phyloP scores from a whole-genome alignment of 208 protist genomes.

The Acanthamoeba lenticulata region DNA sequence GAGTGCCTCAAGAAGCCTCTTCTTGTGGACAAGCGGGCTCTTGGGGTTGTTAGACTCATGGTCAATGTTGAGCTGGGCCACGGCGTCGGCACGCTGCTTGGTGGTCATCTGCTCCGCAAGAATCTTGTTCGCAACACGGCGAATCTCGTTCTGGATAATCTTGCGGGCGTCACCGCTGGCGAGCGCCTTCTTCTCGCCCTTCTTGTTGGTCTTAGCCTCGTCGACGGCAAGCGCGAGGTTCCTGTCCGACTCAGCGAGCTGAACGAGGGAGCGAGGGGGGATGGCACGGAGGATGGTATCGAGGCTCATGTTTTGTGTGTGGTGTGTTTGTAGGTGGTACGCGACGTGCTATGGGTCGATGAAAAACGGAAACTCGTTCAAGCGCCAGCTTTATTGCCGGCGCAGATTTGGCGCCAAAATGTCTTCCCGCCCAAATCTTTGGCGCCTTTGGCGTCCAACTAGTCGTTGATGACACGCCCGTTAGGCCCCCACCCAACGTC shows the following conservation, averaged over 20 bases:
- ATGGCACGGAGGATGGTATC: background rate
- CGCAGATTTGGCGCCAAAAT: background rate
- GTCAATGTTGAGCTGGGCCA: conserved; percentile 63
- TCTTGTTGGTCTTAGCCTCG: conserved; percentile 17
- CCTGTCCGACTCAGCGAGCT: conserved; percentile 34
- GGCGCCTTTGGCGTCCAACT: background rate
- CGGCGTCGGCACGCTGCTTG: conserved; percentile 32
- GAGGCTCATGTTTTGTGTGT: conserved; percentile 36
- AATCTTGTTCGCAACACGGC: conserved; percentile 22
- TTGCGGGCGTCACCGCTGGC: background rate
- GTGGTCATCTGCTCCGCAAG: conserved; percentile 11
- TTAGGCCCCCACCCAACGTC: too few species aligned
- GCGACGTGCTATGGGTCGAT: too few species aligned
- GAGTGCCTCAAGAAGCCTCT: conserved; percentile 49
- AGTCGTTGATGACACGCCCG: too few species aligned
- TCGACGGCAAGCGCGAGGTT: background rate
- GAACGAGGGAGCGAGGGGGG: conserved; percentile 1
- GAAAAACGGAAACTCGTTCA: background rate
- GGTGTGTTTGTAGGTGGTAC: background rate
- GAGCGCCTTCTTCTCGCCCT: conserved; percentile 8
- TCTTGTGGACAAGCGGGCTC: conserved; percentile 31
- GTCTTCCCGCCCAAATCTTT: background rate
- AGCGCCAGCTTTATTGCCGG: background rate
- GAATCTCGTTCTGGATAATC: conserved; percentile 40
- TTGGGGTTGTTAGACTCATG: conserved; percentile 70